Conservation (phyloP, 345 rosid species). For the Turnera subulata region DNA sequence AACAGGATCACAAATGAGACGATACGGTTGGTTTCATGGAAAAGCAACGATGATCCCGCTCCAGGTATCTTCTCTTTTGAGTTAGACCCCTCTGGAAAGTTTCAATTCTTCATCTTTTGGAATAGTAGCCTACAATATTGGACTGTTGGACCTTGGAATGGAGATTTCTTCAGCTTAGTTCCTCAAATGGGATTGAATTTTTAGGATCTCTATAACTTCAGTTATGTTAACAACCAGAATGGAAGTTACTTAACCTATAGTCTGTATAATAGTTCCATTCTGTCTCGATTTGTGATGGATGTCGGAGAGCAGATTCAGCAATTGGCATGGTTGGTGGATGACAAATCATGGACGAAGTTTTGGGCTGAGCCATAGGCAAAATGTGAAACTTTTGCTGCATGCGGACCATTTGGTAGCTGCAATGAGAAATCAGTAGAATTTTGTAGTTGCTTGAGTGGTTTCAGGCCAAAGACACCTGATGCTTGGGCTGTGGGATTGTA, state of each 20-base stretch:
- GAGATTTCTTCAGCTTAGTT: constrained; percentile 5
- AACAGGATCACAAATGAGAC: too few species aligned
- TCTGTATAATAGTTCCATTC: constrained; percentile 3
- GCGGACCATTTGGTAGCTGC: constrained; percentile 27
- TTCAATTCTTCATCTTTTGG: constrained; percentile 7
- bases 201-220: constrained; percentile 18
- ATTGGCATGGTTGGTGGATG: background rate
- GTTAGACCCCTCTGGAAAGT: too few species aligned
- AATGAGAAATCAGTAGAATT: background rate
- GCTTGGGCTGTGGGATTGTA: constrained; percentile 20
- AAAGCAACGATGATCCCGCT: too few species aligned
- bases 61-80: too few species aligned
- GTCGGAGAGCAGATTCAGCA: constrained; percentile 16
- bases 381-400: constrained; percentile 18
- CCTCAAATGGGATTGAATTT: constrained; percentile 25
- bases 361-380: constrained; percentile 18
- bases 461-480: constrained; percentile 11
- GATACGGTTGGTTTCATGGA: too few species aligned
- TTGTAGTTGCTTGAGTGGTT: constrained; percentile 29
- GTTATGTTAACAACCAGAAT: constrained; percentile 13
- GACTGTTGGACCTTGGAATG: constrained; percentile 21
- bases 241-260: constrained; percentile 35
- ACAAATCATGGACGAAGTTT: constrained; percentile 15
- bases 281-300: constrained; percentile 7
- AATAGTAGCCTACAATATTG: constrained; percentile 5